Evolutionary conservation across 305 asterid species (phyloP), one percentile per base, ranked within the genome.

Genomic region (Euphrasia arctica): DNA sequence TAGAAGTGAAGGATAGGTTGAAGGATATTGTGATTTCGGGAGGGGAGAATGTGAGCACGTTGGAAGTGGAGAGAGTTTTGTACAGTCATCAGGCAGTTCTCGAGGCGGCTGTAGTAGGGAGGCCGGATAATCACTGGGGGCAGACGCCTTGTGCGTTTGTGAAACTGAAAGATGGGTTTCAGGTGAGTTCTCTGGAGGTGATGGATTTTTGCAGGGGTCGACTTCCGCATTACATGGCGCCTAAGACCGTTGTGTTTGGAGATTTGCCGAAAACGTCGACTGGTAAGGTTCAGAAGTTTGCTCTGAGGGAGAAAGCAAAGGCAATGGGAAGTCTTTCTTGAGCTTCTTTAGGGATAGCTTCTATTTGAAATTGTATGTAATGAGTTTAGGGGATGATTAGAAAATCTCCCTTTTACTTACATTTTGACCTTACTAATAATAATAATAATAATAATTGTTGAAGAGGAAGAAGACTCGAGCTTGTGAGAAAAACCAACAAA

Each of bases 111-210:
- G 98, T 91, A 2, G 98, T 91, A 2, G 98, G 77, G 0, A 77
- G 98, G 25, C 98, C 98, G 3, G 98, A 92, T 69, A 47, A 81
- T 54, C 93, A 85, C 63, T 92, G 97, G 98, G 97, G 98, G 41
- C 93, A 89, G 67, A 89, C 96, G 0, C 88, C 96, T 0, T 87
- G 97, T 55, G 97, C 97, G 9, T 92, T 89, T 59, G 96, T 89
- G 65, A 89, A 85, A 84, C 54, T 87, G 79, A 87, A 87, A 77
- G 95, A 88, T 14, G 95, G 95, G 27, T 77, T 67, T 71, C 78
- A 70, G 29, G 64, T 68, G 31, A 74, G 65, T 25, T 45, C 78
- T 63, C 4, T 4, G 11, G 57, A 14, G 57, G 29, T 51, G 57
- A 51, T 51, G 9, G 55, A 71, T 59, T 89, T 79, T 12, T 89